Conservation (phyloP, 805 yeast species). For the Candida dajiaensis region DNA sequence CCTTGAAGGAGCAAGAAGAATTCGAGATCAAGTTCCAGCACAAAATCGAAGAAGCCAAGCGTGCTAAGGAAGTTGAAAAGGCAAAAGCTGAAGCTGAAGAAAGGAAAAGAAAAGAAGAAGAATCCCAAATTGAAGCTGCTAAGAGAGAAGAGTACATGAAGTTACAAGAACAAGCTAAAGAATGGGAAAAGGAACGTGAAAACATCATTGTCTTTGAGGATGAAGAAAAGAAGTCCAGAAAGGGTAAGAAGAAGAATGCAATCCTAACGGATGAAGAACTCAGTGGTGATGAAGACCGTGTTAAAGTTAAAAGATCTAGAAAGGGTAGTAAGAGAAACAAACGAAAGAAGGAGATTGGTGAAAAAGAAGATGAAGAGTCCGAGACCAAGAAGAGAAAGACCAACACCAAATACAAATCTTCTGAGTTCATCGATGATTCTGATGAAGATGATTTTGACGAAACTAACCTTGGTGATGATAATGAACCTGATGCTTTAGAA, state of each 20-base stretch:
- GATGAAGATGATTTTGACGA: constrained; percentile 31
- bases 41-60: constrained; percentile 71
- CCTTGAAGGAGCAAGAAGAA: constrained; percentile 65
- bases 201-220: constrained; percentile 28
- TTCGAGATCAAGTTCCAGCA: constrained; percentile 51
- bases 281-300: constrained; percentile 25
- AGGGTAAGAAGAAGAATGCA: constrained; percentile 32
- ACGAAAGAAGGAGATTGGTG: constrained; percentile 28
- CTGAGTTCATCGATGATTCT: constrained; percentile 37
- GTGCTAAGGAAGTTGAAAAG: constrained; percentile 40
- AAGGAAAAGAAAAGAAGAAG: constrained; percentile 38
- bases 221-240: constrained; percentile 30
- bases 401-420: constrained; percentile 26
- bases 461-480: constrained; percentile 9
- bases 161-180: constrained; percentile 51
- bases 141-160: constrained; percentile 39
- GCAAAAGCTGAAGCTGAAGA: constrained; percentile 45
- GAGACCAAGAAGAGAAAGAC: constrained; percentile 24
- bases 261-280: constrained; percentile 44
- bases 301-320: constrained; percentile 15
- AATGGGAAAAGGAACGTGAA: constrained; percentile 51
- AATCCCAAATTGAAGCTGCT: constrained; percentile 37
- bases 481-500: constrained; percentile 16
- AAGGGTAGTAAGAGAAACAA: constrained; percentile 14
- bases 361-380: constrained; percentile 25